Conservation (phyloP, 2,329 filamentous ascomycete species). For the Remersonia thermophila region DNA sequence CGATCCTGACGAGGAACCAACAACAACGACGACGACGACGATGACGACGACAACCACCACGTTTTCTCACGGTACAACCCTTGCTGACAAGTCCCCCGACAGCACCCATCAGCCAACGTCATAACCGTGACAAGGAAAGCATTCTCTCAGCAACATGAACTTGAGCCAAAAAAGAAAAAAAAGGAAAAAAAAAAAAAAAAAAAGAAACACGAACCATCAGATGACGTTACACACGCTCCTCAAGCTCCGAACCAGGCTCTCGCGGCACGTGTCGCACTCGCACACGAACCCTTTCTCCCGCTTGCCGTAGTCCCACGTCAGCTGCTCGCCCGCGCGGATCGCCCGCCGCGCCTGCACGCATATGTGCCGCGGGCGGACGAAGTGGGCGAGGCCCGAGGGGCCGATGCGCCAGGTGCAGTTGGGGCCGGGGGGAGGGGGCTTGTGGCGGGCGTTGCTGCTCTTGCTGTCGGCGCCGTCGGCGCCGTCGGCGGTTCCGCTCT, state of each 20-base stretch:
- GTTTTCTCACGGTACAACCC: too few species aligned
- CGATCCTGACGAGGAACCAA: too few species aligned
- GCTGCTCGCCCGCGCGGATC: constrained; percentile 22
- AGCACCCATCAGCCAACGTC: too few species aligned
- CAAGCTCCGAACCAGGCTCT: neutral
- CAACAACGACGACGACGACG: too few species aligned
- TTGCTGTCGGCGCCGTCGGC: neutral
- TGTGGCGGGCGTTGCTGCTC: neutral
- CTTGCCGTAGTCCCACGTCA: constrained; percentile 27
- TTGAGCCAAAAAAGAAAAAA: too few species aligned
- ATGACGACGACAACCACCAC: too few species aligned
- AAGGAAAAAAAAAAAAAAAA: too few species aligned
- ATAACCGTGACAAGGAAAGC: too few species aligned
- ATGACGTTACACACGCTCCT: constrained; percentile 4
- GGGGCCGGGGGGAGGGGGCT: constrained; percentile 7
- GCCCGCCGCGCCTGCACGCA: constrained; percentile 16
- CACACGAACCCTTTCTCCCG: constrained; percentile 19
- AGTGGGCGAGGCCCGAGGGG: constrained; percentile 10
- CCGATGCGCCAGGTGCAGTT: constrained; percentile 20
- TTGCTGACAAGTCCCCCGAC: too few species aligned
- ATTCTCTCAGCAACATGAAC: too few species aligned
- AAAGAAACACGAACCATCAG: constrained; percentile 2
- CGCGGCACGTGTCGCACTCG: constrained; percentile 11
- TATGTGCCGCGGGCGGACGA: constrained; percentile 13
- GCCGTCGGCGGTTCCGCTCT: neutral